Evolutionary conservation across 169 alveolate species (phyloP).

Genomic region (Eimeria necatrix): DNA sequence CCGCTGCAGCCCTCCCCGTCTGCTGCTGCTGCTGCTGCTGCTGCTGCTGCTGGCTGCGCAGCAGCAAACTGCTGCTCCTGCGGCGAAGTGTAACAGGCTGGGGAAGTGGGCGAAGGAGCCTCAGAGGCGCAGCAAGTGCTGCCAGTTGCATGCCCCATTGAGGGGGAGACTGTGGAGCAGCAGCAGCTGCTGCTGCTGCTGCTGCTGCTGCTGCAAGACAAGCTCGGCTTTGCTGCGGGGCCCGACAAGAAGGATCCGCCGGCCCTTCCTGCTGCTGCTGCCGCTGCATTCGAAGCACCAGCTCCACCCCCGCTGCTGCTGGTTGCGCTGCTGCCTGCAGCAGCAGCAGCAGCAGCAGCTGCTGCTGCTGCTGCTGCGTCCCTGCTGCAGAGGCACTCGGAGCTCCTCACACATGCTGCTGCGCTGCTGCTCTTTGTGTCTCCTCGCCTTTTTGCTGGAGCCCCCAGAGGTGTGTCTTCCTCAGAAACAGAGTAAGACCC

Average conservation of each 20-base stretch:
- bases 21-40: not conserved
- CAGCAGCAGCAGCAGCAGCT: slow-evolving; percentile 21
- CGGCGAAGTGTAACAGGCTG: slow-evolving; percentile 50
- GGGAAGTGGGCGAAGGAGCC: slow-evolving; percentile 32
- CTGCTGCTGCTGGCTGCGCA: not conserved
- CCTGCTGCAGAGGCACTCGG: not conserved
- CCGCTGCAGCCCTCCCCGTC: not conserved
- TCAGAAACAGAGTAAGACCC: not conserved
- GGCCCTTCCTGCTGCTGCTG: not conserved
- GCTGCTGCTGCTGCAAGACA: slow-evolving; percentile 54
- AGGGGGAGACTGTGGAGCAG: slow-evolving; percentile 27
- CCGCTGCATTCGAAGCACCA: not conserved
- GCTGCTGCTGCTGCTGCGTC: slow-evolving; percentile 14
- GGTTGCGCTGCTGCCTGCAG: not conserved
- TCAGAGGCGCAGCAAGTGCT: slow-evolving; percentile 54
- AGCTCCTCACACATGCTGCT: too few relatives aligned
- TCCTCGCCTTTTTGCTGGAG: not conserved
- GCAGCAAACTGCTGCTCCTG: slow-evolving; percentile 45
- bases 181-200: slow-evolving; percentile 43
- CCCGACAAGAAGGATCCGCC: not conserved
- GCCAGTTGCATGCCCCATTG: slow-evolving; percentile 55
- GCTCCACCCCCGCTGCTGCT: slow-evolving; percentile 35
- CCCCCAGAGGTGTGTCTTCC: not conserved
- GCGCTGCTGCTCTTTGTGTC: not conserved
- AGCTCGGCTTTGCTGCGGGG: slow-evolving; percentile 13